Conservation (phyloP, 441 rosid species). For the Capsella rubella region DNA sequence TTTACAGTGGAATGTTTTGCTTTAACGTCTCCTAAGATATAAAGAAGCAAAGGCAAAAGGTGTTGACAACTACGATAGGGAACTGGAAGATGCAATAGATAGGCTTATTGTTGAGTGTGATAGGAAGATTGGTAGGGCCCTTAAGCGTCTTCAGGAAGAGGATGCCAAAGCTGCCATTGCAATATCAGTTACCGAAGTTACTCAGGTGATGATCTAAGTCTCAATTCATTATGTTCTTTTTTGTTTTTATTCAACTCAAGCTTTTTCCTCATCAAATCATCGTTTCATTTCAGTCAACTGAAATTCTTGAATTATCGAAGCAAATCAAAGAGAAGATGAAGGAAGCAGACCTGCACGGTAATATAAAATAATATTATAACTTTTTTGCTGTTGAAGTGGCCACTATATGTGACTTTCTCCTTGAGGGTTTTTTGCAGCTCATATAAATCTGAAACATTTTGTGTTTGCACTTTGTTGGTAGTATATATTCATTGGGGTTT, state of each 20-base stretch:
- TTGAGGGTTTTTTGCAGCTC: conserved; percentile 18
- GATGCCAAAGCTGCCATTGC: conserved; percentile 99
- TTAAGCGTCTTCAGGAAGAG: conserved; percentile 97
- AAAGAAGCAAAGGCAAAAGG: conserved; percentile 90
- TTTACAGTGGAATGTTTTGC: conserved; percentile 17
- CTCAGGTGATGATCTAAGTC: conserved; percentile 64
- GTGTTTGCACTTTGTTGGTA: not conserved
- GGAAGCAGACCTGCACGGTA: conserved; percentile 93
- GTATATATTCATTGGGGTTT: not conserved
- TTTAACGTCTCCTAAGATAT: conserved; percentile 67
- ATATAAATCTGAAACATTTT: not conserved
- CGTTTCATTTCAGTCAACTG: conserved; percentile 67
- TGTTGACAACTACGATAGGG: conserved; percentile 82
- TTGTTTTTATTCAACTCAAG: not conserved
- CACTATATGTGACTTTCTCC: not conserved
- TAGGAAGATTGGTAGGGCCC: conserved; percentile 94
- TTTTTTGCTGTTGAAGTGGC: not conserved
- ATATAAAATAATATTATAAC: not conserved
- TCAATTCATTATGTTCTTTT: not conserved
- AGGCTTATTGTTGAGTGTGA: conserved; percentile 97
- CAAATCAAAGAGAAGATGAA: conserved; percentile 93
- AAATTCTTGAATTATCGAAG: conserved; percentile 77
- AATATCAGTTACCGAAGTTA: conserved; percentile 94
- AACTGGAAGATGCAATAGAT: conserved; percentile 95
- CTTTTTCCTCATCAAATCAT: conserved; percentile 20